Conservation (phyloP, 2,329 filamentous ascomycete species). For the Ceratocystis ficicola region DNA sequence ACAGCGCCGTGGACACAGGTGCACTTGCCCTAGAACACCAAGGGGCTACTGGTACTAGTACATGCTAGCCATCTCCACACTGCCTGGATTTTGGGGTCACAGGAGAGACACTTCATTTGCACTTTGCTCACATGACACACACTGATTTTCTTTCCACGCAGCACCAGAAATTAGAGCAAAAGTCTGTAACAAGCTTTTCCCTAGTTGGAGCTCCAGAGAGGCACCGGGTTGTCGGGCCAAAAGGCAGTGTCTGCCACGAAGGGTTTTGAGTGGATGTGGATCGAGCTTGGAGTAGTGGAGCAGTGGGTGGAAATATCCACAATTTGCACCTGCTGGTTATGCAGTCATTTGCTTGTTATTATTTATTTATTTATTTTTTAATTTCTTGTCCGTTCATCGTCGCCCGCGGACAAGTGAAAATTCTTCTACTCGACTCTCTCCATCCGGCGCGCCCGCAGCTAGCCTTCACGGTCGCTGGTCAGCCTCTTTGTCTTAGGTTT, state of each 20-base stretch:
- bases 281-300: no score
- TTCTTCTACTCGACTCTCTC: background rate
- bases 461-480: background rate
- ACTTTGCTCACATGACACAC: background rate
- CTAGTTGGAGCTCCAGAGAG: no score
- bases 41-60: background rate
- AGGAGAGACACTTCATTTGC: background rate
- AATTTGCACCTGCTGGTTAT: no score
- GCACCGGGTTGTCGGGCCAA: background rate
- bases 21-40: no score
- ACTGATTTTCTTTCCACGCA: background rate
- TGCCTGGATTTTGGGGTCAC: background rate
- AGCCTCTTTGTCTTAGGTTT: background rate
- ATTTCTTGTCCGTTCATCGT: no score
- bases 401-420: constrained; percentile 6
- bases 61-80: background rate
- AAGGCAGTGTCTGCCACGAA: background rate
- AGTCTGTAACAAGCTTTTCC: no score
- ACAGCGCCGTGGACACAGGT: no score
- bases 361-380: no score
- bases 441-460: background rate
- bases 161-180: background rate
- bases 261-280: background rate
- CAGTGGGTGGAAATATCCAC: no score
- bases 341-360: no score